Evolutionary conservation across 768 basidiomycete species (phyloP).

Genomic region (Lentinula detonsa): DNA sequence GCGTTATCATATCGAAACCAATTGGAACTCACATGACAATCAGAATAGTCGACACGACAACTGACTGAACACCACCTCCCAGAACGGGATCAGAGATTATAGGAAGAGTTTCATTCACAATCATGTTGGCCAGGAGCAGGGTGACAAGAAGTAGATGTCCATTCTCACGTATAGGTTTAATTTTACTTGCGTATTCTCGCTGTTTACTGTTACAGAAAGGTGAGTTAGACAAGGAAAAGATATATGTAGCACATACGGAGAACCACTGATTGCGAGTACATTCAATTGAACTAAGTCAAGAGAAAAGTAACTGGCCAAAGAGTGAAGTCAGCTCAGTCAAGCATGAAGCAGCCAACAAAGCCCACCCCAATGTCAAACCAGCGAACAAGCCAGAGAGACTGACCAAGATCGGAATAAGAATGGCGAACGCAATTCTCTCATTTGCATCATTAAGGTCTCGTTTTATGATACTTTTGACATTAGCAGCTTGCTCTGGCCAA

Average conservation of each 20-base stretch:
- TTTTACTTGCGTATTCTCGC: conserved; percentile 74
- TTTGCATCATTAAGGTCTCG: not conserved
- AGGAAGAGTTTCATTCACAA: conserved; percentile 84
- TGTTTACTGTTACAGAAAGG: conserved; percentile 48
- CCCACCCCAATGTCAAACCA: conserved; percentile 62
- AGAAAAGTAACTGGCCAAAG: conserved; percentile 66
- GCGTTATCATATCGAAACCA: no score
- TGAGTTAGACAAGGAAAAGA: not conserved
- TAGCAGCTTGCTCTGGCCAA: conserved; percentile 7
- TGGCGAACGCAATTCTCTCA: not conserved
- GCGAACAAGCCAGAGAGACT: conserved; percentile 82
- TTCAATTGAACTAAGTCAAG: conserved; percentile 90
- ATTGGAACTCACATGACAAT: conserved; percentile 72
- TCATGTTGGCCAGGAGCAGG: conserved; percentile 84
- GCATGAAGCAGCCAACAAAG: not conserved
- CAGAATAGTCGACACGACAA: conserved; percentile 76
- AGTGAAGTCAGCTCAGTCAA: not conserved
- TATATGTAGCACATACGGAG: conserved; percentile 47
- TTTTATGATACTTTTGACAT: not conserved
- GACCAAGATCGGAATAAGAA: conserved; percentile 81
- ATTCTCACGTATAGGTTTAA: conserved; percentile 80
- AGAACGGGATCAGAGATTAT: conserved; percentile 77
- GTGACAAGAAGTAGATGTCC: conserved; percentile 81
- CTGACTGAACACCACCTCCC: conserved; percentile 72
- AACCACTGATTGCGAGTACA: conserved; percentile 81